These are phyloP conservation scores for Suhomyces sp. DNA, from an alignment of 805 yeast species.

Conservation along the genomic window DNA sequence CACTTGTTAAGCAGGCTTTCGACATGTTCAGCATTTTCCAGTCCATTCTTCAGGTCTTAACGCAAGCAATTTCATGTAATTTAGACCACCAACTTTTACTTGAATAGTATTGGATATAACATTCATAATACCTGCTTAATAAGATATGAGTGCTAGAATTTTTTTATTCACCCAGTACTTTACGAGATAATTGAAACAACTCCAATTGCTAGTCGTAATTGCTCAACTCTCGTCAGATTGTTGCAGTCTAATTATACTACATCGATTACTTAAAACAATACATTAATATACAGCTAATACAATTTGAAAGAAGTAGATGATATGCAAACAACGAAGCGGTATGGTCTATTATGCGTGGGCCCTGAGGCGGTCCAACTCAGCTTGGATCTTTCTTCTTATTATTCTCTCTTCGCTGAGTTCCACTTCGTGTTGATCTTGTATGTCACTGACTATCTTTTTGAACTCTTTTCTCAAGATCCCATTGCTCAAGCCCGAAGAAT, in stretches of 20 bases:
- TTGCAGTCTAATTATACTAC: too few relatives aligned
- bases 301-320: not conserved
- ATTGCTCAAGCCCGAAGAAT: constrained; percentile 40
- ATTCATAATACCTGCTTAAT: too few relatives aligned
- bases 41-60: too few relatives aligned
- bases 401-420: constrained; percentile 57
- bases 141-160: too few relatives aligned
- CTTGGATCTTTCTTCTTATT: constrained; percentile 39
- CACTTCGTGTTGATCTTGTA: constrained; percentile 58
- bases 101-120: too few relatives aligned
- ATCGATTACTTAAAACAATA: not conserved
- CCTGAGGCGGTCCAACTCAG: constrained; percentile 10
- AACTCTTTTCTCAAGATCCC: constrained; percentile 66
- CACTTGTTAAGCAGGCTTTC: not conserved
- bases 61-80: too few relatives aligned
- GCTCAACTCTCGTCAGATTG: too few relatives aligned
- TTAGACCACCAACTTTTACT: too few relatives aligned
- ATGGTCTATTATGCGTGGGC: not conserved
- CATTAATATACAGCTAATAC: not conserved
- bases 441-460: constrained; percentile 58
- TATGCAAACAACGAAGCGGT: not conserved
- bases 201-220: too few relatives aligned
- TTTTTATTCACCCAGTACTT: too few relatives aligned
- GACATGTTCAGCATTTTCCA: not conserved
- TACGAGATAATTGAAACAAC: too few relatives aligned